phyloP scores from a whole-genome alignment of 495 filamentous ascomycete species.

The Aspergillus nidulans region DNA sequence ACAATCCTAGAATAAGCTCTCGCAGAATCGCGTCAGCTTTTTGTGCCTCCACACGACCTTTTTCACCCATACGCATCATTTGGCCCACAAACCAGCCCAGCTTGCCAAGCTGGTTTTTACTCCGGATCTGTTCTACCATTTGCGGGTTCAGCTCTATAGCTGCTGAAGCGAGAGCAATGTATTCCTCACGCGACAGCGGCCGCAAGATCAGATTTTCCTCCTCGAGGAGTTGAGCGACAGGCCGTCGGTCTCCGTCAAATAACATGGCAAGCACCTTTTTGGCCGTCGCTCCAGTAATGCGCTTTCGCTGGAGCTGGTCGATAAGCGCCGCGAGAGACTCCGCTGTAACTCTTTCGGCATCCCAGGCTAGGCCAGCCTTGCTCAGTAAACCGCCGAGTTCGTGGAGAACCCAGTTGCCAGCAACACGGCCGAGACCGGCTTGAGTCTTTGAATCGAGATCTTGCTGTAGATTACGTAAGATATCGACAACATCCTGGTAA shows the following conservation, averaged over 20 bases:
- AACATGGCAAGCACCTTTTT: slow-evolving; percentile 66
- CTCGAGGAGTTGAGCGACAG: slow-evolving; percentile 57
- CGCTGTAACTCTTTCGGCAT: slow-evolving; percentile 52
- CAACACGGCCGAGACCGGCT: slow-evolving; percentile 36
- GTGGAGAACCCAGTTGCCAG: slow-evolving; percentile 73
- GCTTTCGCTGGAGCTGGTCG: slow-evolving; percentile 53
- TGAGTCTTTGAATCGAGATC: slow-evolving; percentile 25
- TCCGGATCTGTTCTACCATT: slow-evolving; percentile 64
- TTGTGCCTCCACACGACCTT: slow-evolving; percentile 72
- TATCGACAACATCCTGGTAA: slow-evolving; percentile 68
- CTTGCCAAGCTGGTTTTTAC: slow-evolving; percentile 66
- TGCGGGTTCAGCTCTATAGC: slow-evolving; percentile 47
- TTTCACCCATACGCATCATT: slow-evolving; percentile 75
- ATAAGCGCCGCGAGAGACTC: slow-evolving; percentile 64
- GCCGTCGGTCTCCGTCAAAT: slow-evolving; percentile 50
- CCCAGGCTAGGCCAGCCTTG: slow-evolving; percentile 49
- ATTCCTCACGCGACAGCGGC: slow-evolving; percentile 49
- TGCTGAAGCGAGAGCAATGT: slow-evolving; percentile 38
- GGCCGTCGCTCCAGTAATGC: slow-evolving; percentile 71
- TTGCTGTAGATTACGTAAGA: slow-evolving; percentile 39
- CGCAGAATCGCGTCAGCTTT: slow-evolving; percentile 65
- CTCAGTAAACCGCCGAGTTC: slow-evolving; percentile 76
- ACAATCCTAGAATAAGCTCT: slow-evolving; percentile 41
- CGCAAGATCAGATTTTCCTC: slow-evolving; percentile 61
- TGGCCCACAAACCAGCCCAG: slow-evolving; percentile 84